These are phyloP conservation scores for Penicillium sp. DNA, from an alignment of 2,329 filamentous ascomycete species.

Conservation along the genomic window DNA sequence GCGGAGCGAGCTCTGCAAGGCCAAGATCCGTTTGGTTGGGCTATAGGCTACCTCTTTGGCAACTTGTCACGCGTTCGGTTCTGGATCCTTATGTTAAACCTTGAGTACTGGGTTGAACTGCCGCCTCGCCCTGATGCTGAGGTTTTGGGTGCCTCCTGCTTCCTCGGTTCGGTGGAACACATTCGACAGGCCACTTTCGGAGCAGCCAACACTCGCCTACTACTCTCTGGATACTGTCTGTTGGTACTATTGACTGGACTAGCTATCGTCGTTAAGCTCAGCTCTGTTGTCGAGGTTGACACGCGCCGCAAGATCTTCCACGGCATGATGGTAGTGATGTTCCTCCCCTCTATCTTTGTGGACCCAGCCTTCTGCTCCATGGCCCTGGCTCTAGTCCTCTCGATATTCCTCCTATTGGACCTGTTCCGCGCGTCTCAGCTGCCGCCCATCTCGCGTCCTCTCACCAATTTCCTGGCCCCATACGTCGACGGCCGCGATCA, in stretches of 20 bases:
- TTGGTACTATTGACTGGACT: slow-evolving; percentile 67
- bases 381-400: slow-evolving; percentile 72
- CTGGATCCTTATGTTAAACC: slow-evolving; percentile 63
- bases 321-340: slow-evolving; percentile 96
- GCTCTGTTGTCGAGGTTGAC: slow-evolving; percentile 80
- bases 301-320: slow-evolving; percentile 96
- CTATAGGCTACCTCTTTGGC: slow-evolving; percentile 81
- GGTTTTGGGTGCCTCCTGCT: slow-evolving; percentile 41
- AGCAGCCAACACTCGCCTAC: slow-evolving; percentile 74
- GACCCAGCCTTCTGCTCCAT: slow-evolving; percentile 81
- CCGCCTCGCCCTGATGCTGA: slow-evolving; percentile 47
- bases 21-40: slow-evolving; percentile 87
- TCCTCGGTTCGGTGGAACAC: slow-evolving; percentile 60
- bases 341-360: slow-evolving; percentile 78
- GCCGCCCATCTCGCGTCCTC: slow-evolving; percentile 78
- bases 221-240: slow-evolving; percentile 71
- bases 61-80: slow-evolving; percentile 69
- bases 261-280: slow-evolving; percentile 68
- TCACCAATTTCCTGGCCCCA: slow-evolving; percentile 82
- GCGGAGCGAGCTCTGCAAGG: slow-evolving; percentile 62
- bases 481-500: slow-evolving; percentile 94
- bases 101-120: slow-evolving; percentile 72
- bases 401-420: slow-evolving; percentile 83
- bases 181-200: slow-evolving; percentile 64
- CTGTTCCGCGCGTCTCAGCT: slow-evolving; percentile 86